Evolutionary conservation across 78 protist genomes (phyloP).

Genomic region (Emiliania huxleyi): DNA sequence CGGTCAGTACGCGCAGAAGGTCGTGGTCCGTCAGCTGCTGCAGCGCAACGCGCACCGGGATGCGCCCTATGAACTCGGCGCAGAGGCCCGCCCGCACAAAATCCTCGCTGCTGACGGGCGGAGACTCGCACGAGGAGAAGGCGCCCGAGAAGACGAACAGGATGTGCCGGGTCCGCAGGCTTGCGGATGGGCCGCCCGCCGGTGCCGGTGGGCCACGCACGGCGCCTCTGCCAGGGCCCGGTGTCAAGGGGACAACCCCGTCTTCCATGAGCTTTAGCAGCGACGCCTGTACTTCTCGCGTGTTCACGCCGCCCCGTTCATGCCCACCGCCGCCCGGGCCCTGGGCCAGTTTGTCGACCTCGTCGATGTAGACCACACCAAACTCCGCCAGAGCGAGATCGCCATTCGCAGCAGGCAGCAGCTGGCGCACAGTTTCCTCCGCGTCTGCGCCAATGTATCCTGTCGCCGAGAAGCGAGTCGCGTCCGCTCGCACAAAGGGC

Average conservation of each 20-base stretch:
- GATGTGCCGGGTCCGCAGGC: background rate
- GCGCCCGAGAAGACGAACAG: background rate
- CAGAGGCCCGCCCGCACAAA: background rate
- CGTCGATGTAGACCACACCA: background rate
- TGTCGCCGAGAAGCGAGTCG: slow-evolving; percentile 2
- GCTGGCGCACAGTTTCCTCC: background rate
- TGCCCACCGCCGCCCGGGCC: background rate
- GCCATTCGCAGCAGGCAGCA: background rate
- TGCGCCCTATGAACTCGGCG: background rate
- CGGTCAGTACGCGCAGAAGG: background rate
- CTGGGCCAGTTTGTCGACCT: background rate
- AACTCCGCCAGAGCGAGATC: background rate
- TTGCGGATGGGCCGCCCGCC: background rate
- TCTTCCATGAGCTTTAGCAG: slow-evolving; percentile 29
- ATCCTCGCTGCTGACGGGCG: background rate
- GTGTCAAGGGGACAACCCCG: background rate
- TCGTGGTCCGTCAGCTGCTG: background rate
- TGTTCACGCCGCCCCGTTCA: slow-evolving; percentile 26
- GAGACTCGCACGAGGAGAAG: background rate
- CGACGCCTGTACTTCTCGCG: background rate
- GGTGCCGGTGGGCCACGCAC: background rate
- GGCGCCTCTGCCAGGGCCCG: background rate
- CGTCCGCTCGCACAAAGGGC: slow-evolving; percentile 4
- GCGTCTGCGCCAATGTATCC: slow-evolving; percentile 11
- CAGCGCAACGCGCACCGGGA: slow-evolving; percentile 11